Evolutionary conservation across 768 basidiomycete genomes (phyloP), one percentile per base, ranked within the genome.

Genomic region (Dioszegia hungarica): DNA sequence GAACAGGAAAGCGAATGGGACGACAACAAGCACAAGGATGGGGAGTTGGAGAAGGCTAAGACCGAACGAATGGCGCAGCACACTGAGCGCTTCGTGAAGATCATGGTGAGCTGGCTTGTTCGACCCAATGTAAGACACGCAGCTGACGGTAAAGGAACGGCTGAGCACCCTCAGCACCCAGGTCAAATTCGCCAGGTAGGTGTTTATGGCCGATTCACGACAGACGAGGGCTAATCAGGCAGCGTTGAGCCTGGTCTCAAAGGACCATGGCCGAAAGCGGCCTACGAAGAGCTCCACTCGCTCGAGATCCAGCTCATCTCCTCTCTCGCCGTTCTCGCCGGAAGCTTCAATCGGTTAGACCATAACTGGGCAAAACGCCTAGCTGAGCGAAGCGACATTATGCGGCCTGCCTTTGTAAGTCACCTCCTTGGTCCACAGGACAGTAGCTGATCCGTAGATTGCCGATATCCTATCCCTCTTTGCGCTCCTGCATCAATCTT

Each of bases 351-450:
- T 0, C 75, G 81, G 17, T 66, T 84, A 27, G 77, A 81, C 27
- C 75, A 75, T 0, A 61, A 72, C 15, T 81, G 80, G 79, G 73
- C 80, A 20, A 70, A 71, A 25, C 56, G 61, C 5, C 76, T 82
- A 46, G 70, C 81, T 0, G 78, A 78, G 28, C 71, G 75, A 46
- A 82, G 81, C 1, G 78, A 79, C 31, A 79, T 82, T 53, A 75
- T 84, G 37, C 82, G 84, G 63, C 83, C 84, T 0, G 79, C 81
- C 62, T 82, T 84, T 60, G 82, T 81, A 56, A 60, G 79, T 78
- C 3, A 3, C 5, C 6, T 24, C 2, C 33, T 20, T n/a, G 2
- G n/a, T 12, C 22, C 25, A 22, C 6, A 27, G 27, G 46, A n/a
- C 10, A 6, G 8, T 4, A 17, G n/a, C n/a, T 9, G 9, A 12